Conservation (phyloP, 2,329 filamentous ascomycete species). For the Colletotrichum navitas region DNA sequence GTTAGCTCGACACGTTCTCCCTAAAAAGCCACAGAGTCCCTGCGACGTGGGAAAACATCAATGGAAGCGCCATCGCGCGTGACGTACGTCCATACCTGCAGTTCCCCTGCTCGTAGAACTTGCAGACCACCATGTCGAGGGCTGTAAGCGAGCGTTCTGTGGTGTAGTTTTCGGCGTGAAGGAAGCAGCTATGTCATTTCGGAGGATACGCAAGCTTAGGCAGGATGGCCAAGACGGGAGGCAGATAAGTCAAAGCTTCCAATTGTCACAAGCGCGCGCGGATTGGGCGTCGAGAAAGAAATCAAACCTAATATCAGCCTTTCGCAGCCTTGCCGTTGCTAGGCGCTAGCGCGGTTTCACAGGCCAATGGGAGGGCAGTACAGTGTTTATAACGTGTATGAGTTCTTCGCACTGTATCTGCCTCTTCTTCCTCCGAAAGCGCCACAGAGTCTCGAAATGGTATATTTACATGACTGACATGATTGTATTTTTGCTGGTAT, state of each 20-base stretch:
- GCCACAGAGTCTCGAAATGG: too few relatives aligned
- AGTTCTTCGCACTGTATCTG: not conserved
- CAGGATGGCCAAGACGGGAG: not conserved
- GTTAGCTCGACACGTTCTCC: constrained; percentile 2
- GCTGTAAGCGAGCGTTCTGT: constrained; percentile 3
- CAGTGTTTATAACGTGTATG: not conserved
- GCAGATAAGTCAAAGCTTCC: not conserved
- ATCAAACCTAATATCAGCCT: constrained; percentile 33
- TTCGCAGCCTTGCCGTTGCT: constrained; percentile 35
- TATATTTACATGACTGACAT: not conserved
- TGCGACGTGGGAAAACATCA: not conserved
- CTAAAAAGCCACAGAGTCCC: not conserved
- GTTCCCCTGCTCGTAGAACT: constrained; percentile 63
- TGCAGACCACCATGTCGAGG: constrained; percentile 58
- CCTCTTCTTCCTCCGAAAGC: not conserved
- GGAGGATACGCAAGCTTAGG: not conserved
- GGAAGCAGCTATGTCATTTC: constrained; percentile 31
- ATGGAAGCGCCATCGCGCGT: constrained; percentile 1
- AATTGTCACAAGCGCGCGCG: not conserved
- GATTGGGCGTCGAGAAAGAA: constrained; percentile 29
- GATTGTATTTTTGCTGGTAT: not conserved
- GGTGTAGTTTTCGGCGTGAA: not conserved
- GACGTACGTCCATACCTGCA: constrained; percentile 66
- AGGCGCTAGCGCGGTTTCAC: constrained; percentile 7
- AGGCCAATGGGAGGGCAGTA: not conserved